Percentiles rank a stretch among this genome's conserved stretches.
phyloP scores from a whole-genome alignment of 768 basidiomycete genomes.

The Tulasnella sp. region DNA sequence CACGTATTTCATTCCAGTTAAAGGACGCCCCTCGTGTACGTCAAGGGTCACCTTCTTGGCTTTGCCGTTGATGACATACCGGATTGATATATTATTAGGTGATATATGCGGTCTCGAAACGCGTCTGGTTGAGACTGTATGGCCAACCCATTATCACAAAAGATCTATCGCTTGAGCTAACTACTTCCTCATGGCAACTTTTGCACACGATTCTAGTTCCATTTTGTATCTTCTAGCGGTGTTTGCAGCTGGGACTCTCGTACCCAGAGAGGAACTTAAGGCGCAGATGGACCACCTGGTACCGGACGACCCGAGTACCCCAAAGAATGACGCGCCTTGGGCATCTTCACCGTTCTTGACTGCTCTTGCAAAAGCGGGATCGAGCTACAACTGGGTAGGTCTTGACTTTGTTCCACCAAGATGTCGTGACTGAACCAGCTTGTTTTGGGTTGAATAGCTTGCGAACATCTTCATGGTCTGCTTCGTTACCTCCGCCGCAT shows the following conservation, averaged over 20 bases:
- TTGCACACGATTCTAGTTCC: neutral
- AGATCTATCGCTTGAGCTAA: too few species aligned
- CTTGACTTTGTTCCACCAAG: neutral
- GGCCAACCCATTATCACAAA: neutral
- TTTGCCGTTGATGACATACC: too few species aligned
- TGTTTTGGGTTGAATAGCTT: neutral
- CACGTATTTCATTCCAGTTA: neutral
- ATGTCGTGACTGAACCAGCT: too few species aligned
- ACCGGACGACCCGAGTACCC: neutral
- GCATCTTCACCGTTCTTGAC: neutral
- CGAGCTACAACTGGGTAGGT: neutral
- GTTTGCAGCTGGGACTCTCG: slow-evolving; percentile 9
- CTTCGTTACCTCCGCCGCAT: slow-evolving; percentile 21
- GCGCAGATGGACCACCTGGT: neutral
- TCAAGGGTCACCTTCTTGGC: neutral
- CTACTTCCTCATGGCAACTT: neutral
- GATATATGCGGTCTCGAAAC: neutral
- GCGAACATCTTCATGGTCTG: slow-evolving; percentile 8
- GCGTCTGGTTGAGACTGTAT: slow-evolving; percentile 16
- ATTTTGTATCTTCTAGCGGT: slow-evolving; percentile 4
- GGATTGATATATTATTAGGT: neutral
- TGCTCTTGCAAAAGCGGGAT: neutral
- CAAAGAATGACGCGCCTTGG: slow-evolving; percentile 16
- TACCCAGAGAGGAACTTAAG: neutral
- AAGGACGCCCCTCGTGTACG: slow-evolving; percentile 18